Base-by-base conservation (phyloP, 108 stramenopile species). In the Ochromonas danica region DNA sequence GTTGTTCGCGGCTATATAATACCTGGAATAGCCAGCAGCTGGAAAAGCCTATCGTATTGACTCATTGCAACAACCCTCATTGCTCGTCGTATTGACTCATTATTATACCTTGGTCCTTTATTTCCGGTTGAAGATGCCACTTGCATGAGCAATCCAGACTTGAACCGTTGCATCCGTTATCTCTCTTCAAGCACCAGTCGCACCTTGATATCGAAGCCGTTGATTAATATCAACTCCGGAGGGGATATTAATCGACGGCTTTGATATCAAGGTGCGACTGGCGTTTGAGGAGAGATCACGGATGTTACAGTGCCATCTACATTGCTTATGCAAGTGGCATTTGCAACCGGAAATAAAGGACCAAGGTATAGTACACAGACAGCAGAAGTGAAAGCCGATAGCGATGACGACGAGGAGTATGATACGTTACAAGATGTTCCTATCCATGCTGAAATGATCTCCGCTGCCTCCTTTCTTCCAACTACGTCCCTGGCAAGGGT, bases 371-470 rank as follows among this genome's bases (percentile, higher is more conserved):
- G 10, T 22, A 10, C 10, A 57, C 51, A 17, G 10, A 57, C 51
- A 57, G 51, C 51, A 10, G 51, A 57, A 57, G 51, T 22, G 51
- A 57, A 57, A 57, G 51, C 51, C 51, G n/a, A n/a, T n/a, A 57
- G 17, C 51, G 51, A 57, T 57, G 51, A 57, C 51, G 51, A 57
- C 22, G 51, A 57, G 17, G 51, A 57, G 10, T 57, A 57, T 57
- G 51, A 57, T 57, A 22, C 51, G 51, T 57, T 57, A 57, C 22
- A 57, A 10, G 22, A 22, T 17, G 51, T 57, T 57, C 17, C 51
- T 57, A 10, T 57, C 51, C 17, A 57, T 57, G 51, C 51, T 22
- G 51, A 57, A 57, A 22, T 57, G 51, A 57, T 57, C 51, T 57
- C 51, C 22, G 17, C 17, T 57, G 51, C 51, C 22, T 57, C 51